phyloP scores from a whole-genome alignment of 2,329 filamentous ascomycete species.

The Microcyclospora tardicrescens region DNA sequence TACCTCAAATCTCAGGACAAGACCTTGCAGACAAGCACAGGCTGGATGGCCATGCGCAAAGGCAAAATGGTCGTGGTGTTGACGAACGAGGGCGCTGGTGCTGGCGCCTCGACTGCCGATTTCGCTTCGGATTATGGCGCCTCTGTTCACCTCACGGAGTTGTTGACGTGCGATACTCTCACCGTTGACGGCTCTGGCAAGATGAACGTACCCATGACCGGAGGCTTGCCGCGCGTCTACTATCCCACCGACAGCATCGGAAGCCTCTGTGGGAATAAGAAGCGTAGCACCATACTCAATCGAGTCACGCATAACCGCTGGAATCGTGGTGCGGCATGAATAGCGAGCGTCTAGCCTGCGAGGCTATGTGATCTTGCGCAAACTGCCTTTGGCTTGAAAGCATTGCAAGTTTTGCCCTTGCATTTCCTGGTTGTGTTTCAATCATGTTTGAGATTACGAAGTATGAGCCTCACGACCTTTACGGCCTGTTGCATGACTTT shows the following conservation, averaged over 20 bases:
- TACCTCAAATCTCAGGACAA: slow-evolving; percentile 31
- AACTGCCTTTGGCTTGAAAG: no score
- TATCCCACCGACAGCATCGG: slow-evolving; percentile 16
- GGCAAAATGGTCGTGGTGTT: slow-evolving; percentile 31
- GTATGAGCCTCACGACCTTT: no score
- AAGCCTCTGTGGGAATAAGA: no score
- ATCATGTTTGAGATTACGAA: no score
- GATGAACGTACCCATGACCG: slow-evolving; percentile 23
- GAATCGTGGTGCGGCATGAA: no score
- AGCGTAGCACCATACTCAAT: no score
- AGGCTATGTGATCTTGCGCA: no score
- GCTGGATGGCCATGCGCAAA: slow-evolving; percentile 36
- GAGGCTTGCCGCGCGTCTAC: slow-evolving; percentile 24
- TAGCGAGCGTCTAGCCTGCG: no score
- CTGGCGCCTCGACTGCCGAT: slow-evolving; percentile 14
- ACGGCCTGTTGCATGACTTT: no score
- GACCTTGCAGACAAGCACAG: slow-evolving; percentile 28
- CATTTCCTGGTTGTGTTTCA: no score
- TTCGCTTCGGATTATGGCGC: slow-evolving; percentile 17
- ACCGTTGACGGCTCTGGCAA: slow-evolving; percentile 17
- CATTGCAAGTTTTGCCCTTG: no score
- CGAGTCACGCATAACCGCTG: no score
- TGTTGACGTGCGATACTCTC: slow-evolving; percentile 23
- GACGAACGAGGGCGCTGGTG: slow-evolving; percentile 19
- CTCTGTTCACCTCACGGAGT: slow-evolving; percentile 24